Base-by-base conservation (phyloP, 2,329 filamentous ascomycete species). In the Lachnellula subtilissima region DNA sequence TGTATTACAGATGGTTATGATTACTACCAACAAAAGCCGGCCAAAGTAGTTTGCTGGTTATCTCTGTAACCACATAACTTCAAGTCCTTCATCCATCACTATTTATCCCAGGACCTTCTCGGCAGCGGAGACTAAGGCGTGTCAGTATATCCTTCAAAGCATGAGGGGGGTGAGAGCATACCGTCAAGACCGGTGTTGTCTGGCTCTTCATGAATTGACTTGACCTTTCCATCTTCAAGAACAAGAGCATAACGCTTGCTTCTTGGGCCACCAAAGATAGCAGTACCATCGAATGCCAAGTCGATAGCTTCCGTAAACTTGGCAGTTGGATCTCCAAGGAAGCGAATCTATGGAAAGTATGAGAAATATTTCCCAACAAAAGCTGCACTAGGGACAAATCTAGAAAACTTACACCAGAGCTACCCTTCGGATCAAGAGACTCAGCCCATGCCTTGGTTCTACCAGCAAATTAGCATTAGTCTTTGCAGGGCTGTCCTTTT, bases 161-260 rank as follows among this genome's bases (percentile, higher is more conserved):
- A 48, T 6, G 2, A 17, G 37, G 17, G 4, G 9, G 32, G 9
- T 19, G 5, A 36, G 32, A 45, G 53, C 45, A 73, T 76, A 91
- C 89, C 87, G 61, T 86, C 79, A 48, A 91, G 80, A 36, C 91
- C 90, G 48, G 88, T 92, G 75, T 89, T 92, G 73, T 97, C 92
- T 14, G 91, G 87, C 80, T 97, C 93, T 50, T 96, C 82, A 67
- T 90, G 83, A n/a, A 87, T 82, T 67, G 86, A 83, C 74, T 87
- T 87, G 65, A 97, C 88, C 75, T 89, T 90, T 64, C 93, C 92
- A 65, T 94, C 77, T 75, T 96, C 85, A 53, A 95, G 77, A 47
- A 91, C 81, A 53, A 96, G 78, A 22, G 89, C 90, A 69, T 95
- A 97, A 54, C 93, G 84, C 83, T 96, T 96, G 75, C 88, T 88